phyloP scores from a whole-genome alignment of 306 rosid species.

The Parietaria judaica region DNA sequence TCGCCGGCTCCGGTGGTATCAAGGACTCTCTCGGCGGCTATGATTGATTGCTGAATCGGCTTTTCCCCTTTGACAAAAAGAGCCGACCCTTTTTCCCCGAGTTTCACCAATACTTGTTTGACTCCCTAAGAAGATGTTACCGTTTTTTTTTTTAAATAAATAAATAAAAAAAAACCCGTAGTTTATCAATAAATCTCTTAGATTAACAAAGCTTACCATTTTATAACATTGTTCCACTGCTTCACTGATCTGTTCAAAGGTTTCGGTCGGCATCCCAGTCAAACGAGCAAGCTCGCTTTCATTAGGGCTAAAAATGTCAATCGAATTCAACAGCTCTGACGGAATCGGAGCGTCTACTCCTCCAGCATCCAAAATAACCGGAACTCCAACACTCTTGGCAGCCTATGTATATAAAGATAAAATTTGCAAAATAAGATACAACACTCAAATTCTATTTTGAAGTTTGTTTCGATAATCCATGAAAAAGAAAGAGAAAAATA shows the following conservation, averaged over 20 bases:
- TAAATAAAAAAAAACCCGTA: not conserved
- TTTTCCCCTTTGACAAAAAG: conserved; percentile 74
- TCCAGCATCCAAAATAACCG: conserved; percentile 80
- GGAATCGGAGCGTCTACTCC: conserved; percentile 73
- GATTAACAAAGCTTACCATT: conserved; percentile 45
- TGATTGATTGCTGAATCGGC: conserved; percentile 60
- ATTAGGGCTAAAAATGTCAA: conserved; percentile 84
- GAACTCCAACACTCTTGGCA: conserved; percentile 72
- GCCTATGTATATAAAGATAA: conserved; percentile 29
- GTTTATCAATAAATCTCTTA: not conserved
- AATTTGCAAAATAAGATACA: no score
- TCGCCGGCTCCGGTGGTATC: conserved; percentile 97
- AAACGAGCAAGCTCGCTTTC: conserved; percentile 76
- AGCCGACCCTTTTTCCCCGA: conserved; percentile 79
- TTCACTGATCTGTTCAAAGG: conserved; percentile 49
- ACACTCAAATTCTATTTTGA: no score
- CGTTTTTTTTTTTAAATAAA: no score
- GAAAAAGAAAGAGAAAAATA: not conserved
- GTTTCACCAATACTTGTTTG: conserved; percentile 82
- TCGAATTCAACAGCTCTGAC: conserved; percentile 45
- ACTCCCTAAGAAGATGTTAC: conserved; percentile 49
- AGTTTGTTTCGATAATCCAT: not conserved
- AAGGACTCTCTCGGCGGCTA: conserved; percentile 47
- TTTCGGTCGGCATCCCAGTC: conserved; percentile 62
- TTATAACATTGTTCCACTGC: conserved; percentile 68